Evolutionary conservation across 208 protist genomes (phyloP), one percentile per base, ranked within the genome.

Genomic region (Phytomonas serpens): DNA sequence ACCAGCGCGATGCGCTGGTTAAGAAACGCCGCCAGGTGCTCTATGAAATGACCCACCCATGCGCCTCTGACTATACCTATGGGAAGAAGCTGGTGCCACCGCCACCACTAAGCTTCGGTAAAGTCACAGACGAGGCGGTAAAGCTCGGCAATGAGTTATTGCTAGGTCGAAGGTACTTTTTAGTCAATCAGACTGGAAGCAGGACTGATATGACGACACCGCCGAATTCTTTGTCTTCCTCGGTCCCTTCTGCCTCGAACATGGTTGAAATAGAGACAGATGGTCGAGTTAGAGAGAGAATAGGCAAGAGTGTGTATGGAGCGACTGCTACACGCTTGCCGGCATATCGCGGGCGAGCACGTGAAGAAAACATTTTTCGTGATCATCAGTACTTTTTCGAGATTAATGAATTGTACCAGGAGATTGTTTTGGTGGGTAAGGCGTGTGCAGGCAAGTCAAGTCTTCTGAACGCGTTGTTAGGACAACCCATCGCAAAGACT

Each of bases 301-400:
- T 19, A 52, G 57, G 65, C 64, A 63, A 4, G 16, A 47, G 6
- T 6, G 27, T 19, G 19, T 30, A 34, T n/a, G 31, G 27, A 14
- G 47, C 31, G n/a, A 67, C 47, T 37, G 61, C 34, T 16, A 30
- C 37, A 14, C 9, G 31, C 38, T n/a, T 67, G 6, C 30, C 34
- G 10, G 3, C 29, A 11, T 77, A 87, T 69, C 78, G 78, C 69
- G 66, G 84, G 52, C 68, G 75, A 11, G 69, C 80, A 31, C 78
- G 80, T 19, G 80, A 90, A 64, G 69, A 78, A 11, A 92, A 86
- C 72, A 64, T 90, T 34, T 95, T 90, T 68, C 81, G 86, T 63
- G 85, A 92, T 71, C 87, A 95, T 77, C 90, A 85, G 75, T 95
- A 89, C 79, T 95, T 95, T 75, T 97, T 97, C 76, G 92, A 97